Conservation (phyloP, 2,329 filamentous ascomycete genomes). For the Biscogniauxia sp. region DNA sequence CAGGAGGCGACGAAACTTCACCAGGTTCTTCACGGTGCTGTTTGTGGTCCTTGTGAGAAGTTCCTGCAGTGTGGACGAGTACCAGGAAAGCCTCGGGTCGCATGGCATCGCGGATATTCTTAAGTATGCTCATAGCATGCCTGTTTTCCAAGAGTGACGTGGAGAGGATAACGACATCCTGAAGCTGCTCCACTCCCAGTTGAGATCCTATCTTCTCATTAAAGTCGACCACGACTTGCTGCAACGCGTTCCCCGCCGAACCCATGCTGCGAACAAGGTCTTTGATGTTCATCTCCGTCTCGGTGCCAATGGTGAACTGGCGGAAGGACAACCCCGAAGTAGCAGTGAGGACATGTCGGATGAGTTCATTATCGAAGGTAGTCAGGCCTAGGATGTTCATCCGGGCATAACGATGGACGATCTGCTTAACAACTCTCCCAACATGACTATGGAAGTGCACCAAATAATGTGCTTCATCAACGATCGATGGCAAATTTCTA, state of each 20-base stretch:
- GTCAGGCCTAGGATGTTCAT: constrained; percentile 40
- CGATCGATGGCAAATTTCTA: constrained; percentile 25
- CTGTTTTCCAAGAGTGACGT: constrained; percentile 32
- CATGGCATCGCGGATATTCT: constrained; percentile 31
- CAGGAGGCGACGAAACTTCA: constrained; percentile 28
- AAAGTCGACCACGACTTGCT: constrained; percentile 22
- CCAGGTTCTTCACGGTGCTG: not conserved
- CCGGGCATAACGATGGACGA: constrained; percentile 37
- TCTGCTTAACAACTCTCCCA: constrained; percentile 34
- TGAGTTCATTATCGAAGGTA: constrained; percentile 30
- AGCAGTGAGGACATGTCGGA: constrained; percentile 29
- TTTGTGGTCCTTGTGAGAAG: constrained; percentile 19
- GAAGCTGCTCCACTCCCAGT: constrained; percentile 12
- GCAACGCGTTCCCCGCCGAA: constrained; percentile 8
- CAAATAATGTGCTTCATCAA: constrained; percentile 33
- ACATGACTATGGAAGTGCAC: constrained; percentile 34
- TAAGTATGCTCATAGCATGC: constrained; percentile 18
- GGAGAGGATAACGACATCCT: constrained; percentile 36
- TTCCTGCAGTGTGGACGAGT: constrained; percentile 17
- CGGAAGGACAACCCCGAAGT: constrained; percentile 33
- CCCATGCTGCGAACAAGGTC: not conserved
- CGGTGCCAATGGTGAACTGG: constrained; percentile 28
- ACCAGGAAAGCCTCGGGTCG: constrained; percentile 39
- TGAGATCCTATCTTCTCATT: constrained; percentile 10
- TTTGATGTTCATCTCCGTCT: constrained; percentile 15